These are phyloP conservation scores for Fibroporia radiculosa DNA, from an alignment of 768 basidiomycete genomes.

Conservation along the genomic window DNA sequence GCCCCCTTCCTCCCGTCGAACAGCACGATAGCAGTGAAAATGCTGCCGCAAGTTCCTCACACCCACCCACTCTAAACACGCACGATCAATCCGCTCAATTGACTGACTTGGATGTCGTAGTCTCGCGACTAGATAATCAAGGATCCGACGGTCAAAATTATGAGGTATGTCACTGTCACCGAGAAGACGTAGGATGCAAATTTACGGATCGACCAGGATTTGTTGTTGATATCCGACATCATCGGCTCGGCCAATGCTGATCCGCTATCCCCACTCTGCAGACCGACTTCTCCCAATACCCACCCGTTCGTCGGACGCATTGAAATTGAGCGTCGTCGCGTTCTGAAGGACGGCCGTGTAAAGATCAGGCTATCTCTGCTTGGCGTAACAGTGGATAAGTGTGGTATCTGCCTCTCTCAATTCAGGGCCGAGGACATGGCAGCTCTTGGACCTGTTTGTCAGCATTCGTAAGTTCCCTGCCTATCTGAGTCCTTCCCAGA, in stretches of 20 bases:
- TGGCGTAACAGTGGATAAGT: slow-evolving; percentile 58
- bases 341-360: slow-evolving; percentile 54
- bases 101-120: slow-evolving; percentile 59
- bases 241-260: slow-evolving; percentile 62
- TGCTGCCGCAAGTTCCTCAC: neutral
- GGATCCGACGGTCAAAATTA: slow-evolving; percentile 44
- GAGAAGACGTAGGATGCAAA: neutral
- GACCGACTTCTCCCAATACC: slow-evolving; percentile 12
- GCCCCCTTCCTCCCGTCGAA: neutral
- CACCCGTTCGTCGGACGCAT: slow-evolving; percentile 24
- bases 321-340: slow-evolving; percentile 51
- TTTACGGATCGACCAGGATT: slow-evolving; percentile 32
- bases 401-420: slow-evolving; percentile 66
- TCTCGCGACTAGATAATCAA: slow-evolving; percentile 44
- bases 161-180: slow-evolving; percentile 44
- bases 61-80: neutral
- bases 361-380: slow-evolving; percentile 64
- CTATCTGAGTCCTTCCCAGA: neutral
- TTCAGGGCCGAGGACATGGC: slow-evolving; percentile 55
- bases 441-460: slow-evolving; percentile 48
- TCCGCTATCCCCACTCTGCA: too few species aligned
- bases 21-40: neutral
- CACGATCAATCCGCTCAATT: slow-evolving; percentile 1
- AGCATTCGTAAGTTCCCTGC: slow-evolving; percentile 38
- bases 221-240: slow-evolving; percentile 52